Percentiles rank a stretch among this genome's conserved stretches.
Evolutionary conservation across 208 protist species (phyloP).

Genomic region (Wallacemonas collosoma): DNA sequence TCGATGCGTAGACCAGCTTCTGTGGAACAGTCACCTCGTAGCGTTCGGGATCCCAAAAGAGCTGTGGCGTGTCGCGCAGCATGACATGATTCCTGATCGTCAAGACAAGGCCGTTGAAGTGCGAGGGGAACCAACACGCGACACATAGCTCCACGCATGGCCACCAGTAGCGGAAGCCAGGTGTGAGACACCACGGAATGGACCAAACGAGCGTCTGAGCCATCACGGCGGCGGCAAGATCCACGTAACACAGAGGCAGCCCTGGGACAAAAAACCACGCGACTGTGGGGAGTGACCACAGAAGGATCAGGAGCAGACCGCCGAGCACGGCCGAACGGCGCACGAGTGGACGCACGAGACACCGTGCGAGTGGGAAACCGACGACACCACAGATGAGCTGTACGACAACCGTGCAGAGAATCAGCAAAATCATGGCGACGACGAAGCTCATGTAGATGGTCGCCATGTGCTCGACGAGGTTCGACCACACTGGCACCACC

Average conservation of each 20-base stretch:
- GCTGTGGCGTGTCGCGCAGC: conserved; percentile 26
- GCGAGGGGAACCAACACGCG: conserved; percentile 37
- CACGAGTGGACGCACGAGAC: conserved; percentile 30
- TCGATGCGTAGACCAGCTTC: conserved; percentile 32
- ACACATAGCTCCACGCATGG: conserved; percentile 26
- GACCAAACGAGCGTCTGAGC: conserved; percentile 35
- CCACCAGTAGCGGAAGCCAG: conserved; percentile 40
- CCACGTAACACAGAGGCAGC: conserved; percentile 50
- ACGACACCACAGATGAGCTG: conserved; percentile 20
- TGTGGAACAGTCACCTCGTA: conserved; percentile 38
- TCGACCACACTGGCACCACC: conserved; percentile 40
- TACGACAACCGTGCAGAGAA: conserved; percentile 27
- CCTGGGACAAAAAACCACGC: conserved; percentile 32
- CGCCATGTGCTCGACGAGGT: conserved; percentile 53
- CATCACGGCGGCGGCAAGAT: conserved; percentile 32
- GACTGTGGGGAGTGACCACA: conserved; percentile 50
- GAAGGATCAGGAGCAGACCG: conserved; percentile 18
- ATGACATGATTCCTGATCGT: conserved; percentile 66
- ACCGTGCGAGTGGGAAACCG: conserved; percentile 23
- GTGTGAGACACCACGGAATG: conserved; percentile 34
- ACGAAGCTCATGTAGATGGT: conserved; percentile 50
- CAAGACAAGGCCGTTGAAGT: conserved; percentile 69
- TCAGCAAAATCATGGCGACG: conserved; percentile 31
- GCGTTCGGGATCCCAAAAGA: conserved; percentile 49
- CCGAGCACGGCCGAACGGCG: conserved; percentile 14